A percentile compares a stretch with the other conserved stretches of the same genome.
Conservation (phyloP, 305 asterid species). For the Striga hermonthica region DNA sequence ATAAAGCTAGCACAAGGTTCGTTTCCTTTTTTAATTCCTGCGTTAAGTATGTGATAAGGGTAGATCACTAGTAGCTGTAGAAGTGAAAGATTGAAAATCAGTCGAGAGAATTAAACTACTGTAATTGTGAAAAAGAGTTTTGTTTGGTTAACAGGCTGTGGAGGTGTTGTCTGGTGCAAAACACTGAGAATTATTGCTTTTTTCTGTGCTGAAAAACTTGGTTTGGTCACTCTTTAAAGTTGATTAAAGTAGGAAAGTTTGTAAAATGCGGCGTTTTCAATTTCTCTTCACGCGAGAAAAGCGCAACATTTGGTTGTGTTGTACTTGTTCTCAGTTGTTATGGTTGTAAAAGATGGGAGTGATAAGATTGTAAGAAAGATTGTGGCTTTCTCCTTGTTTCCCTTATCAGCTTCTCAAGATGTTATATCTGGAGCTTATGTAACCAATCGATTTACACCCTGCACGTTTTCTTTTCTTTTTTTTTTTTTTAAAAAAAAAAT, state of each 20-base stretch:
- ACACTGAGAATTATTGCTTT: too few relatives aligned
- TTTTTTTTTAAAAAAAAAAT: not conserved
- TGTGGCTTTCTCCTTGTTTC: not conserved
- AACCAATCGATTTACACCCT: constrained; percentile 4
- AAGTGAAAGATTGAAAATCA: not conserved
- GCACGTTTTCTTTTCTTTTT: not conserved
- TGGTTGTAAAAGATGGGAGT: too few relatives aligned
- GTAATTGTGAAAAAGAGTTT: not conserved
- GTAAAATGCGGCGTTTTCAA: too few relatives aligned
- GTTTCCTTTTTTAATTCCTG: not conserved
- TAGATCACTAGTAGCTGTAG: not conserved
- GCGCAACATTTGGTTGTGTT: too few relatives aligned
- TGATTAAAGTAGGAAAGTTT: too few relatives aligned
- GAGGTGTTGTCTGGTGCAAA: too few relatives aligned
- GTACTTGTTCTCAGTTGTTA: too few relatives aligned
- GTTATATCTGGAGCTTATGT: constrained; percentile 15
- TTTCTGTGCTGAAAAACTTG: too few relatives aligned
- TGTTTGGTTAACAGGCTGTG: too few relatives aligned
- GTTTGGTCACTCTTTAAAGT: too few relatives aligned
- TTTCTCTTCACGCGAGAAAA: too few relatives aligned
- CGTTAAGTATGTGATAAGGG: not conserved
- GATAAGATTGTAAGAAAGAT: too few relatives aligned
- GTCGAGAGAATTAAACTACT: not conserved
- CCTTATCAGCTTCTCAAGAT: not conserved
- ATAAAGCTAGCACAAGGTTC: constrained; percentile 42